A percentile compares a stretch with the other conserved stretches of the same genome.
These are phyloP conservation scores for Xylariales sp. DNA, from an alignment of 2,329 filamentous ascomycete genomes.

Conservation along the genomic window DNA sequence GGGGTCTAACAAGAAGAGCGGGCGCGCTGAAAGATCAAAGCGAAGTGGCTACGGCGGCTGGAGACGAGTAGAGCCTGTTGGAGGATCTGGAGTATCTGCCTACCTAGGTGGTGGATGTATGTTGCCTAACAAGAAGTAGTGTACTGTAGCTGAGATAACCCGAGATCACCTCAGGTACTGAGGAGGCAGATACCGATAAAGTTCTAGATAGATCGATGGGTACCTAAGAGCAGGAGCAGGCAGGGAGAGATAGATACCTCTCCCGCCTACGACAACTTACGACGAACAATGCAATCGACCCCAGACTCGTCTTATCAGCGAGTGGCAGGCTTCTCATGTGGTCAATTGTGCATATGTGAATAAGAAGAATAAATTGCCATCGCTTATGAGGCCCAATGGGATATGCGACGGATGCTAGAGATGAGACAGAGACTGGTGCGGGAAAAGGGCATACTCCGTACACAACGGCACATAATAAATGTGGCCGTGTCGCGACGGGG, in stretches of 20 bases:
- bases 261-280: neutral
- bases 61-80: neutral
- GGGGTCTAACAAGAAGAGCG: slow-evolving; percentile 1
- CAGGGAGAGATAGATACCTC: too few species aligned
- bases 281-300: neutral
- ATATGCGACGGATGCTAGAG: slow-evolving; percentile 8
- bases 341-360: slow-evolving; percentile 25
- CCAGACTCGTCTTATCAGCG: slow-evolving; percentile 4
- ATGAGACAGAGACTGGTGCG: slow-evolving; percentile 11
- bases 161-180: neutral
- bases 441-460: neutral
- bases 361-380: slow-evolving; percentile 11
- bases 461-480: slow-evolving; percentile 4
- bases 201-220: neutral
- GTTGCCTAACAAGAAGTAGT: slow-evolving; percentile 5
- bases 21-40: slow-evolving; percentile 1
- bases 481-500: slow-evolving; percentile 18
- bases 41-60: slow-evolving; percentile 19
- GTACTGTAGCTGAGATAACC: neutral
- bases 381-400: slow-evolving; percentile 20
- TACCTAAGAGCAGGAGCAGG: neutral
- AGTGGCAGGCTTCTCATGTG: neutral
- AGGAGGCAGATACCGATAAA: neutral
- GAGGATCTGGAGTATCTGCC: slow-evolving; percentile 5
- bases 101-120: neutral